A percentile compares a stretch with the other conserved stretches of the same genome.
phyloP scores from a whole-genome alignment of 2,329 filamentous ascomycete genomes.

The Fonsecaea pedrosoi region DNA sequence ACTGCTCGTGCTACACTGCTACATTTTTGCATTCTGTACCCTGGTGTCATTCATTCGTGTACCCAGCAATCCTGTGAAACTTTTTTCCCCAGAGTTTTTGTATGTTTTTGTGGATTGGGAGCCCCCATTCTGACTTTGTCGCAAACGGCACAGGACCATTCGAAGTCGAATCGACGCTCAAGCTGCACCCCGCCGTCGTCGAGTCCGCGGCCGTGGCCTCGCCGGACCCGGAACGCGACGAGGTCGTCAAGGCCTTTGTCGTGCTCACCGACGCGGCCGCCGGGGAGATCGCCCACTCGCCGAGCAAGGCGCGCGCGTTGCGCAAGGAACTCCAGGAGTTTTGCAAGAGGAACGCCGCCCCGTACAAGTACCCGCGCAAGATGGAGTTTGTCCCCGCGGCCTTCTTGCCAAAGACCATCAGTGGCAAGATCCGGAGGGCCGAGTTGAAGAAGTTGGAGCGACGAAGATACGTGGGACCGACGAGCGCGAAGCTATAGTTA shows the following conservation, averaged over 20 bases:
- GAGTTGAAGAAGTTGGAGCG: too few species aligned
- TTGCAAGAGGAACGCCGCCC: constrained; percentile 49
- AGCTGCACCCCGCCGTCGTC: constrained; percentile 48
- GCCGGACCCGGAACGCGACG: constrained; percentile 71
- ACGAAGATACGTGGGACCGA: too few species aligned
- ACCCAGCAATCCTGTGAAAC: too few species aligned
- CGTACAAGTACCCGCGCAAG: constrained; percentile 51
- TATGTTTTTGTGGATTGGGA: too few species aligned
- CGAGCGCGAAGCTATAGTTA: too few species aligned
- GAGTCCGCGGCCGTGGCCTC: constrained; percentile 50
- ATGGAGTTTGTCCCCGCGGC: constrained; percentile 47
- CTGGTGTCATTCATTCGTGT: too few species aligned
- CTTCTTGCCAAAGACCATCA: constrained; percentile 50
- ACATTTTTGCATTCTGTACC: too few species aligned
- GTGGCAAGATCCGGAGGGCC: constrained; percentile 44
- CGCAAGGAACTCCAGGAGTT: constrained; percentile 48
- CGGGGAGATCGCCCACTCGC: too few species aligned
- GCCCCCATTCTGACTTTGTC: too few species aligned
- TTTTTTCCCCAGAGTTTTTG: too few species aligned
- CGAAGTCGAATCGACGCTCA: constrained; percentile 50
- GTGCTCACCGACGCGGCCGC: constrained; percentile 41
- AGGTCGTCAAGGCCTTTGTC: constrained; percentile 82
- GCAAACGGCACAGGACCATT: constrained; percentile 43
- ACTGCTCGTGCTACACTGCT: too few species aligned
- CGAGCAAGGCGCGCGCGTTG: constrained; percentile 26